Conservation (phyloP, 179 eudicot genomes). For the Patellifolia procumbens region DNA sequence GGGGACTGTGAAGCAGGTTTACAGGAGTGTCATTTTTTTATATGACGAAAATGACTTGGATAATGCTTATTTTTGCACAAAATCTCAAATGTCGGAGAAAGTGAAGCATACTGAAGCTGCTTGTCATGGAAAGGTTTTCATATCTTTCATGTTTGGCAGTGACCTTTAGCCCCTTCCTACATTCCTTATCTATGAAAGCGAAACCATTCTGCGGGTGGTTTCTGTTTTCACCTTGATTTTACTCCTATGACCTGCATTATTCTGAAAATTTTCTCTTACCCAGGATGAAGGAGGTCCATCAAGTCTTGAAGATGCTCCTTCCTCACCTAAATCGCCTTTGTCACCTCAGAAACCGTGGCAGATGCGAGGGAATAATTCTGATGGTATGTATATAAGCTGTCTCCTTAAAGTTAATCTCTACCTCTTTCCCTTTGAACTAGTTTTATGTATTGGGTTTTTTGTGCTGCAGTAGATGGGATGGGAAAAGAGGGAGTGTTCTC, state of each 20-base stretch:
- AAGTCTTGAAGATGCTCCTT: constrained; percentile 59
- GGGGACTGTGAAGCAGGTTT: constrained; percentile 80
- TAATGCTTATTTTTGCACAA: constrained; percentile 74
- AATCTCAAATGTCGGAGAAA: constrained; percentile 70
- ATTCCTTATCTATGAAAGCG: neutral
- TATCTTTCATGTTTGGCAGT: constrained; percentile 5
- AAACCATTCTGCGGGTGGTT: constrained; percentile 10
- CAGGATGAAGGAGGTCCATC: constrained; percentile 66
- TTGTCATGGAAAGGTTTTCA: constrained; percentile 63
- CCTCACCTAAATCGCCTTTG: constrained; percentile 84
- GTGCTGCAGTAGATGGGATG: constrained; percentile 44
- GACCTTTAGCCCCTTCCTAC: neutral
- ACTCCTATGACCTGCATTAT: neutral
- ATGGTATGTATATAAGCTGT: constrained; percentile 43
- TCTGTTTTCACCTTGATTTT: constrained; percentile 1
- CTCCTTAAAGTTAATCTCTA: constrained; percentile 9
- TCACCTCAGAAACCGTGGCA: constrained; percentile 65
- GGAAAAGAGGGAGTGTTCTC: constrained; percentile 68
- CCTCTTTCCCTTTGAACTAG: constrained; percentile 10
- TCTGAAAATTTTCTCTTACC: neutral
- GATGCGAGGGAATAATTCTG: constrained; percentile 52
- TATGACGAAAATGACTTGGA: constrained; percentile 74
- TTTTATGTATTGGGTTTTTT: constrained; percentile 11
- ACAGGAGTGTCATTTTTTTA: constrained; percentile 67
- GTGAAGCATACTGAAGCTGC: constrained; percentile 47